Conservation (phyloP, 1,284 basidiomycete species). For the Trametes pubescens region DNA sequence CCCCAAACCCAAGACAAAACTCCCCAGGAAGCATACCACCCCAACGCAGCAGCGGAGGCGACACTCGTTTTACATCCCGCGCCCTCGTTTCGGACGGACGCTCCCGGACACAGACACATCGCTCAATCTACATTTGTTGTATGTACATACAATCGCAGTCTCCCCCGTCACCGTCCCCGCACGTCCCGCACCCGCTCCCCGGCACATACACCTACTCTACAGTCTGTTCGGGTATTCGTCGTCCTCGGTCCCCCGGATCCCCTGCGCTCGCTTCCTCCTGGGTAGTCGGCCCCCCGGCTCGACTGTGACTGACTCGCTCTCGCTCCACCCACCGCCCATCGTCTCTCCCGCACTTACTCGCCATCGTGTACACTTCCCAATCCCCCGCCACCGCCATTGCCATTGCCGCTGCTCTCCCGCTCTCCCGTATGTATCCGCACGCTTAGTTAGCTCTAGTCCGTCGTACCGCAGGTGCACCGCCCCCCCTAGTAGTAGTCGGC, state of each 20-base stretch:
- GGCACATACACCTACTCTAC: slow-evolving; percentile 22
- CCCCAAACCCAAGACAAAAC: not conserved
- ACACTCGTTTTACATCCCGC: not conserved
- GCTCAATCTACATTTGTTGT: slow-evolving; percentile 3
- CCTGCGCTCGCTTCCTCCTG: not conserved
- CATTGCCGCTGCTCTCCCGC: not conserved
- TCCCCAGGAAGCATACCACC: not conserved
- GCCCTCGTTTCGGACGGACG: not conserved
- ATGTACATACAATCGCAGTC: slow-evolving; percentile 1
- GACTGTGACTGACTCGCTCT: not conserved
- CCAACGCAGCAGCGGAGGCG: not conserved
- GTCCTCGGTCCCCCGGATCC: slow-evolving; percentile 14
- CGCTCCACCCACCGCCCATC: too few species aligned
- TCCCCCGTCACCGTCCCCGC: not conserved
- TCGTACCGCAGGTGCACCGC: too few species aligned
- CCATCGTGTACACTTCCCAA: not conserved
- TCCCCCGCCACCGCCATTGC: not conserved
- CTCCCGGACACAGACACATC: not conserved
- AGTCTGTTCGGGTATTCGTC: slow-evolving; percentile 30
- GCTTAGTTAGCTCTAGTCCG: not conserved
- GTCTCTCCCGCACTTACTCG: not conserved
- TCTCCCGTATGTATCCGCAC: not conserved
- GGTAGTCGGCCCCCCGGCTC: not conserved
- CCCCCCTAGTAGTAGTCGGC: not conserved
- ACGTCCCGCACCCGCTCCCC: not conserved